Evolutionary conservation across 345 rosid species (phyloP).

Genomic region (Citrus australasica): DNA sequence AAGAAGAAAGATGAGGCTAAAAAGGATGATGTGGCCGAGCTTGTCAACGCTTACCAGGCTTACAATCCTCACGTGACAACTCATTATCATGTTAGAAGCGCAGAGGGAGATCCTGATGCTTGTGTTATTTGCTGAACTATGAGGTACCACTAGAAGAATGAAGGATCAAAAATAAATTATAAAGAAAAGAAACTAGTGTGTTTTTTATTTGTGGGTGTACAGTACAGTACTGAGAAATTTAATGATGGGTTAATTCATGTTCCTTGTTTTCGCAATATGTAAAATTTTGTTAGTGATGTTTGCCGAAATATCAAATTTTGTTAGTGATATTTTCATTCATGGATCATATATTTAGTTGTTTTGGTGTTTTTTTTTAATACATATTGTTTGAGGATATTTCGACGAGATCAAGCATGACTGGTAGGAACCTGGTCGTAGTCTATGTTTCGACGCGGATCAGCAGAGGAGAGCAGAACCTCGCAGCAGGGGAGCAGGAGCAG

Average conservation of each 20-base stretch:
- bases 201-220: neutral
- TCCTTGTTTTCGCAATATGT: neutral
- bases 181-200: too few relatives aligned
- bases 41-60: slow-evolving; percentile 16
- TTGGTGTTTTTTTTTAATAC: neutral
- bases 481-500: too few relatives aligned
- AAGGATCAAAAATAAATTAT: neutral
- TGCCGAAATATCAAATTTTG: neutral
- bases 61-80: slow-evolving; percentile 18
- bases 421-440: too few relatives aligned
- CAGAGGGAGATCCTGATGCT: slow-evolving; percentile 36
- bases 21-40: slow-evolving; percentile 22
- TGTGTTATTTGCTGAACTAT: slow-evolving; percentile 39
- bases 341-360: neutral
- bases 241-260: neutral
- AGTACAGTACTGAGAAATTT: neutral
- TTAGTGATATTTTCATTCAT: neutral
- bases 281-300: neutral
- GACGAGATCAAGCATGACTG: too few relatives aligned
- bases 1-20: slow-evolving; percentile 14
- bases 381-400: too few relatives aligned
- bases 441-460: too few relatives aligned
- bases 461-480: too few relatives aligned
- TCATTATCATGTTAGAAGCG: slow-evolving; percentile 15
- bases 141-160: neutral